Conservation (phyloP, 23 red algal species). For the Gracilaria gracilis region DNA sequence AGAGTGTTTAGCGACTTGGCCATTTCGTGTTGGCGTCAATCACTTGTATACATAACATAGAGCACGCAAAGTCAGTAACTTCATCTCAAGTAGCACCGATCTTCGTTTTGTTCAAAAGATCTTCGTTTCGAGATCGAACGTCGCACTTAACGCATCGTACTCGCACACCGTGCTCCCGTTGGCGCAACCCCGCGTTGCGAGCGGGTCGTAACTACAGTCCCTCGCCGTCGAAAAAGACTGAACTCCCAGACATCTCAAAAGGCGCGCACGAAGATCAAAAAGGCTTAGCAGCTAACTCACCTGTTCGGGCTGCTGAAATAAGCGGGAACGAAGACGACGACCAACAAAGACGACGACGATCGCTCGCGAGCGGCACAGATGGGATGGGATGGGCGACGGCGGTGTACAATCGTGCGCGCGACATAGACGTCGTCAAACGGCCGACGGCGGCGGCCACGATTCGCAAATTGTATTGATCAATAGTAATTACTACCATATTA, state of each 20-base stretch:
- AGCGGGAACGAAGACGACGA: not conserved
- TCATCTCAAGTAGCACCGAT: not conserved
- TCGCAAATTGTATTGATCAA: not conserved
- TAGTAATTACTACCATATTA: not conserved
- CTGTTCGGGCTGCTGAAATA: not conserved
- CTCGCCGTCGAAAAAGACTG: not conserved
- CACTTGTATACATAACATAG: not conserved
- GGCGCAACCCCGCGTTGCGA: not conserved
- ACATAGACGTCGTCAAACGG: not conserved
- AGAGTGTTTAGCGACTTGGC: constrained; percentile 63
- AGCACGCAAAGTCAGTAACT: not conserved
- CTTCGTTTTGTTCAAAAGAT: not conserved
- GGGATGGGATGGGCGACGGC: not conserved
- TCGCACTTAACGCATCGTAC: not conserved
- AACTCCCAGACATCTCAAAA: not conserved
- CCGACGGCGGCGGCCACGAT: not conserved
- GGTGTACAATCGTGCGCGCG: not conserved
- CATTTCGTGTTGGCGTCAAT: constrained; percentile 2
- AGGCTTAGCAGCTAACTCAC: too few species aligned
- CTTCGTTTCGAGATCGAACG: not conserved
- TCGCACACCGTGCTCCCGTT: not conserved
- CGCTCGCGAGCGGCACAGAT: not conserved
- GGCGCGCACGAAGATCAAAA: too few species aligned
- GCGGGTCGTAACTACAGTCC: not conserved
- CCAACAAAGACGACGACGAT: not conserved